Evolutionary conservation across 176 grass and related monocot genomes (phyloP), one percentile per base, ranked within the genome.

Genomic region (Triticum urartu): DNA sequence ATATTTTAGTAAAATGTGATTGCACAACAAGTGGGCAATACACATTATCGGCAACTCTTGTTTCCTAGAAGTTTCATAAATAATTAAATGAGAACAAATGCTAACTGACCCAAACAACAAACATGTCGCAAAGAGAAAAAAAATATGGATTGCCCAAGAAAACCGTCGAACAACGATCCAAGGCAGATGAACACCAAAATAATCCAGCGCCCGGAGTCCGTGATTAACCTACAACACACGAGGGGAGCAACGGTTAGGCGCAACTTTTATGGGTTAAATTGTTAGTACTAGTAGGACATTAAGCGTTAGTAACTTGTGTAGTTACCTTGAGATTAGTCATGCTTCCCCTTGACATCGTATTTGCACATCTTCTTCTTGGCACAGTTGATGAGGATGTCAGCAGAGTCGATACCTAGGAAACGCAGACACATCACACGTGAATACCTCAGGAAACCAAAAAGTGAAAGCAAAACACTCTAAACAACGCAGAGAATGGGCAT

Each of bases 361-460:
- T 87, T 90, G 79, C 72, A 90, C 42, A 74, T 50, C n/a, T 67
- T 77, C 1, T 40, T 73, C 73, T 87, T 82, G 8, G 86, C 82
- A 82, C 89, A 91, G 35, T 65, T 79, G 77, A 84, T 72, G 10
- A 90, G 8, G 39, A 87, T 87, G 32, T 87, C 63, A 4, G 89
- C 89, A 34, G 84, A 90, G 5, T 90, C 89, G 3, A 87, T 90
- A 79, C 89, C 89, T 87, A 18, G 21, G 83, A 59, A 78, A 24
- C 42, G 42, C 17, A 1, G 17, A 21, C 63, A 28, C 10, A 34
- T 22, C 13, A 34, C 75, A 36, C 60, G 18, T 9, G 43, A 38
- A 68, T 33, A 62, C 59, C 59, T 1, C 21, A 4, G 21, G 8
- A 24, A 24, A 18, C 54, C 6, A 22, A 24, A 62, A 21, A 62